Conservation (phyloP, 257 asterid species). For the Salvia miltiorrhiza region DNA sequence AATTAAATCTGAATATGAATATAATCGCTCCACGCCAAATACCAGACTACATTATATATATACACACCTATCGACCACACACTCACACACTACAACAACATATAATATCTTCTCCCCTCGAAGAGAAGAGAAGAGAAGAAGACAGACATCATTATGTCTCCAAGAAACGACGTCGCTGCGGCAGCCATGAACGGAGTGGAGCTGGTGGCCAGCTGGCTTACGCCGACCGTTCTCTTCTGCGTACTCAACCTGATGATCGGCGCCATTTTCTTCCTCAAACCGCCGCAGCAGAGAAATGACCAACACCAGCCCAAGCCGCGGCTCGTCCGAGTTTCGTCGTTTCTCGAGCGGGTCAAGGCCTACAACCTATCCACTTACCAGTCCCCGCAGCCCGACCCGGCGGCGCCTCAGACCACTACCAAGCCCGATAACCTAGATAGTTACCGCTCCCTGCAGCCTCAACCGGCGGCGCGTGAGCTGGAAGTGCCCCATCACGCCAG, state of each 20-base stretch:
- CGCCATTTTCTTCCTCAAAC: slow-evolving; percentile 40
- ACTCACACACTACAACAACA: neutral
- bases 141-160: neutral
- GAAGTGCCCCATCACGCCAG: neutral
- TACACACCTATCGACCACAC: neutral
- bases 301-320: slow-evolving; percentile 6
- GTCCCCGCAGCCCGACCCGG: slow-evolving; percentile 12
- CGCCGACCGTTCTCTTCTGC: slow-evolving; percentile 62
- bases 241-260: slow-evolving; percentile 46
- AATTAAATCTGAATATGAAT: no score
- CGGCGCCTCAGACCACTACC: no score
- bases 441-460: slow-evolving; percentile 12
- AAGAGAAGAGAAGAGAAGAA: no score
- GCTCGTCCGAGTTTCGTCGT: slow-evolving; percentile 21
- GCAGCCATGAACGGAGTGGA: slow-evolving; percentile 25
- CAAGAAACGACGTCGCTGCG: slow-evolving; percentile 15
- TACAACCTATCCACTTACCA: slow-evolving; percentile 26
- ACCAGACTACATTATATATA: no score
- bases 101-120: neutral
- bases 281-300: neutral
- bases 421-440: slow-evolving; percentile 1
- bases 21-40: no score
- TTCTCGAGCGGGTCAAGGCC: slow-evolving; percentile 31
- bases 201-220: slow-evolving; percentile 34
- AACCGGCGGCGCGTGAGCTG: neutral